Conservation (phyloP, 495 filamentous ascomycete species). For the Penicillium cinerascens region DNA sequence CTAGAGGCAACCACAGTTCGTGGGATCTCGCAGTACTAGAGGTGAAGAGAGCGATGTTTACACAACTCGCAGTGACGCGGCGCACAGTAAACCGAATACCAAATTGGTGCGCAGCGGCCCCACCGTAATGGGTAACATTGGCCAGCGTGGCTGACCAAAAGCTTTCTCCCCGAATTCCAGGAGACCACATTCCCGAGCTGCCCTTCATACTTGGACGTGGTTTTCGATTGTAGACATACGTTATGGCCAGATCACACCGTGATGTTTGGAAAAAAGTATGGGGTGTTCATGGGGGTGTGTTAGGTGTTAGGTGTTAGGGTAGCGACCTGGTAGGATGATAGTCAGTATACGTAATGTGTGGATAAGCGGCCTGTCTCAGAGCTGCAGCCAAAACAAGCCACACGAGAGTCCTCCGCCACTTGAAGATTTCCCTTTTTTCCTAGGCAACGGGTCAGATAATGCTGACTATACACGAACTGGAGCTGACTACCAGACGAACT, state of each 20-base stretch:
- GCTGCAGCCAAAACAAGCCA: constrained; percentile 13
- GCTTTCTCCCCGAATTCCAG: not conserved
- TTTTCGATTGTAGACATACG: not conserved
- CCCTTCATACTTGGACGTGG: constrained; percentile 10
- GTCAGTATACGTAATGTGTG: constrained; percentile 16
- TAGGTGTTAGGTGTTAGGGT: not conserved
- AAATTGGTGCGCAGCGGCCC: constrained; percentile 2
- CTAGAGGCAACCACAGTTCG: too few species aligned
- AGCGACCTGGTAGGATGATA: not conserved
- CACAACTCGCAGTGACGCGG: constrained; percentile 4
- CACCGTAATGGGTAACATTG: constrained; percentile 13
- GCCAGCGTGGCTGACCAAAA: constrained; percentile 8
- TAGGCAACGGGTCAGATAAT: not conserved
- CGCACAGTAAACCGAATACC: constrained; percentile 22
- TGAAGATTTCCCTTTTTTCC: not conserved
- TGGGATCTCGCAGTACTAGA: too few species aligned
- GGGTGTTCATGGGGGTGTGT: too few species aligned
- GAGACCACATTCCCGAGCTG: constrained; percentile 5
- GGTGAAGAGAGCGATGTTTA: not conserved
- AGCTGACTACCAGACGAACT: too few species aligned
- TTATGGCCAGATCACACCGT: not conserved
- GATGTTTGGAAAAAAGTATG: not conserved
- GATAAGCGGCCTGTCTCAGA: constrained; percentile 12
- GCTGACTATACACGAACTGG: too few species aligned
- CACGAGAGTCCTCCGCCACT: constrained; percentile 9